Base-by-base conservation (phyloP, 2,329 filamentous ascomycete genomes). In the Pseudopyricularia javanii region DNA sequence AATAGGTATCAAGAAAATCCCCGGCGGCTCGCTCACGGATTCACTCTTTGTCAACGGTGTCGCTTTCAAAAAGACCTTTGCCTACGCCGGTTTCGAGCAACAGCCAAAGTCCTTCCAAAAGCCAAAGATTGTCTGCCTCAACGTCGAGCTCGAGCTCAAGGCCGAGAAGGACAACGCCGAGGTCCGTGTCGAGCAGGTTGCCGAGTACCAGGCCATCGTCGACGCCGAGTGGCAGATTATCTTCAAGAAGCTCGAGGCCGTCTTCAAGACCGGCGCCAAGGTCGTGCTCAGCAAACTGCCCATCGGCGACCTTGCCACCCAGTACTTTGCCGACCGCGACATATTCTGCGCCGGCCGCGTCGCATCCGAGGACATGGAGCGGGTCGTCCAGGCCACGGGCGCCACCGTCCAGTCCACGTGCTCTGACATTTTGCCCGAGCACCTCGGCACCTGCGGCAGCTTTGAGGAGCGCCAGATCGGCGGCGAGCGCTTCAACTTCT, bases 211-310 rank as follows among this genome's bases (percentile, higher is more conserved):
- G 74, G 93, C 93, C 57, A 96, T 98, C 61, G 93, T 98, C 66
- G 93, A 98, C 65, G 93, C 93, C 30, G 93, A 98, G 72, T 98
- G 93, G 93, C 90, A 96, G 71, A 98, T 98, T 66, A 98, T 98
- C 70, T 97, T 86, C 82, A 91, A 96, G 77, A 98, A 98, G 79
- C 87, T 98, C 68, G 93, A 98, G 74, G 88, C 91, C 49, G 74
- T 95, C 52, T 81, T 91, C 78, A 84, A 91, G 71, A 96, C 91
- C 6, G 93, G 93, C 53, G 93, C 93, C 59, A 51, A 96, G 80
- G 90, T 98, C 51, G 90, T 98, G 43, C 83, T 98, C 54, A 95
- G 89, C 72, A 97, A 96, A 74, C 78, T 97, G 56, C 93, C 93
- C 40, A 97, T 98, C 64, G 93, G 93, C 64, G 93, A 98, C 74